Evolutionary conservation across 306 rosid genomes (phyloP), one percentile per base, ranked within the genome.

Genomic region (Luffa aegyptiaca): DNA sequence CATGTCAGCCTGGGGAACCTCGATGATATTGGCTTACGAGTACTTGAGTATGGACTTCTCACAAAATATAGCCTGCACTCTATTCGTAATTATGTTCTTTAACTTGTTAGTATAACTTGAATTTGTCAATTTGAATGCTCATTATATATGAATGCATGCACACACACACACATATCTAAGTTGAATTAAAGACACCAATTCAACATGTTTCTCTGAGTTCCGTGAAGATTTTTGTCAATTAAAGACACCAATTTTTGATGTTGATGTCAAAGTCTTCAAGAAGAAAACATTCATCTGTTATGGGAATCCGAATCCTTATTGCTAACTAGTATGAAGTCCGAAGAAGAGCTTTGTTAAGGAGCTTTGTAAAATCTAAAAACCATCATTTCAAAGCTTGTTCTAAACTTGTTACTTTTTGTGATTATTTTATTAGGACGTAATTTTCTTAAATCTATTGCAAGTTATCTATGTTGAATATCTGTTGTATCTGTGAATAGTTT

Each of bases 1-100:
- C 88, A 88, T 86, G 93, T 94, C 98, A 1, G 93, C 93, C 3
- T 94, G 97, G 98, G 98, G 98, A 57, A 94, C 98, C 58, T 94
- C 98, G 36, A 92, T 94, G 98, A 90, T 94, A 72, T 65, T 94
- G 88, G 68, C 93, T 71, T 94, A 94, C 80, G 98, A 94, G 86
- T 94, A 94, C 82, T 86, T 92, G 76, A 94, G 98, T 94, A 92
- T 65, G 74, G 76, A 81, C 81, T 80, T 81, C 83, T 81, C 75
- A 73, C 42, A 80, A 65, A 57, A 11, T 6, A 26, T 51, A 31
- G 2, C 57, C 79, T 41, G 31, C 21, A 37, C 36, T 69, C 8
- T 31, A 12, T 36, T 63, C 18, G 18, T 64, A 36, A 36, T 64
- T 64, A 5, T 64, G 45, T 66, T 37, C 13, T 39, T 39, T 26